Base-by-base conservation (phyloP, 108 stramenopile genomes). In the Schizochytrium sp. region DNA sequence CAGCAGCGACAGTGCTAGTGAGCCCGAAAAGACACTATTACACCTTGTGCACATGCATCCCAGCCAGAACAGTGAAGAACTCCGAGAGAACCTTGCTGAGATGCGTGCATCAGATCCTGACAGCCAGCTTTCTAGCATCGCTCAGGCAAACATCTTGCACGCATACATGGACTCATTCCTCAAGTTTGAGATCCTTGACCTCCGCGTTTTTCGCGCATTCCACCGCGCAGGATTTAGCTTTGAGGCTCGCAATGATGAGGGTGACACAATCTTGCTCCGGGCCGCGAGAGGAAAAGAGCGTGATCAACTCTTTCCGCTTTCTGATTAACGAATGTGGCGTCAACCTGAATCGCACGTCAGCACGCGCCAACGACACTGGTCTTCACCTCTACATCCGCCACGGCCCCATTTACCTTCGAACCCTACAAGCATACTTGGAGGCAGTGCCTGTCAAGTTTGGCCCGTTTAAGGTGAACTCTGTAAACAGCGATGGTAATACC, bases 351-450 rank as follows among this genome's bases (percentile, higher is more conserved):
- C 0, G 5, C 5, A 38, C 19, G 41, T 10, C 61, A 4, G 4
- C 13, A 2, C 7, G 12, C 45, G 19, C 12, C 73, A 42, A 46
- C 73, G 73, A 83, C 73, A 53, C 73, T 5, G 73, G 49, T 8
- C 40, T 83, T 17, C 73, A 83, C 19, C 13, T 83, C 49, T 83
- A 83, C 45, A 53, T 83, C 8, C 73, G 73, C 10, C 73, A 83
- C 49, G 73, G 73, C 49, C 73, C 73, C 4, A 53, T 83, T 8
- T 83, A 83, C 45, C n/a, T 83, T 83, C 73, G 73, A 8, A 83
- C 73, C 46, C 13, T 83, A 8, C 44, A 83, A 19, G 49, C 50
- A 7, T 83, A 15, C 73, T 47, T 53, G 73, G 73, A 83, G 15
- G 50, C 73, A 5, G 8, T 83, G 17, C 49, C 49, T 4, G 7